Evolutionary conservation across 495 filamentous ascomycete species (phyloP), one percentile per base, ranked within the genome.

Genomic region (Haplographium delicatum): DNA sequence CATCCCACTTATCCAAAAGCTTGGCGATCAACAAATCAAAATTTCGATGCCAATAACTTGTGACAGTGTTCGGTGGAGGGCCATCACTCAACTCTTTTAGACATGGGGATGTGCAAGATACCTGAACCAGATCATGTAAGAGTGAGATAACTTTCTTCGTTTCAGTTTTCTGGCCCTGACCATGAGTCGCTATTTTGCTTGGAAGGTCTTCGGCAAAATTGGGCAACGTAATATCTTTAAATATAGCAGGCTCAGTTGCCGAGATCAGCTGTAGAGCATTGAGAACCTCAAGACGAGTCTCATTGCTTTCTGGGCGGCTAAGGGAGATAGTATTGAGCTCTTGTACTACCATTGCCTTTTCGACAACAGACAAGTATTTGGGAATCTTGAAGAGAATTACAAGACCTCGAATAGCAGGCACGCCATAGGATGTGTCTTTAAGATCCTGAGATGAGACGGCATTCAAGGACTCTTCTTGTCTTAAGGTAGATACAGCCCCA

Each of bases 401-500:
- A 4, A 60, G 26, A 23, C 60, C 60, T 18, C 51, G 5, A 10
- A 63, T 43, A 8, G 54, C 39, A 9, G 46, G 25, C 7, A 35
- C 41, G 11, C 33, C 26, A n/a, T 48, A 45, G 4, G 49, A 25
- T n/a, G n/a, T n/a, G n/a, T n/a, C n/a, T n/a, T n/a, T n/a, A 2
- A 30, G 10, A 18, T 59, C 56, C 23, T 31, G 39, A 9, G 34
- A 33, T n/a, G 41, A 6, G 5, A 41, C 28, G n/a, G n/a, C n/a
- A n/a, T n/a, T n/a, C n/a, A n/a, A n/a, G n/a, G n/a, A n/a, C n/a
- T n/a, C n/a, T 20, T 24, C 27, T 15, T 19, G 22, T 23, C 43
- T 37, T 2, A 52, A 15, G 15, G 43, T 44, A 5, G 44, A 30
- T n/a, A 53, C 47, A 1, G 50, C 43, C 3, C 34, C 44, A 33